A percentile compares a stretch with the other conserved stretches of the same genome.
Conservation (phyloP, 768 basidiomycete species). For the Neoboletus magnificus region DNA sequence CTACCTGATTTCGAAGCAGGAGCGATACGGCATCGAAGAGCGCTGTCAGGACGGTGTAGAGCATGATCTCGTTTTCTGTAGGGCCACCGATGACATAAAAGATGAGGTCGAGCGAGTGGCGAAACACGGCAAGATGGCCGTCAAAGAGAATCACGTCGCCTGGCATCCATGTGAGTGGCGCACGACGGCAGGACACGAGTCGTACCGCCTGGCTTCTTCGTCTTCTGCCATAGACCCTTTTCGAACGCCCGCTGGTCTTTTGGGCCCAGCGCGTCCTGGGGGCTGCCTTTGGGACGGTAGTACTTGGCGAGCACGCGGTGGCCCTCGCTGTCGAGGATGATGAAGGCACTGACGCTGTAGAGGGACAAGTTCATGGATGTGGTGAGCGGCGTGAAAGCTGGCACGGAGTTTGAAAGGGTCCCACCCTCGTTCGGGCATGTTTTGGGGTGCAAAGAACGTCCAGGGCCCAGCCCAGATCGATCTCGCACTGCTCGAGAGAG, state of each 20-base stretch:
- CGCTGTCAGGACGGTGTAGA: slow-evolving; percentile 77
- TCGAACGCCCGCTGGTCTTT: slow-evolving; percentile 97
- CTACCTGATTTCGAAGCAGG: slow-evolving; percentile 86
- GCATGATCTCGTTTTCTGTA: slow-evolving; percentile 94
- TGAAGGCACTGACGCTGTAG: slow-evolving; percentile 81
- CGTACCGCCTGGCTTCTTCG: slow-evolving; percentile 88
- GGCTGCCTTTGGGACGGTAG: slow-evolving; percentile 66
- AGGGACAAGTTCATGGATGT: slow-evolving; percentile 69
- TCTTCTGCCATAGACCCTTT: slow-evolving; percentile 94
- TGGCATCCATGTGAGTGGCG: slow-evolving; percentile 24
- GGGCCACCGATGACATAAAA: slow-evolving; percentile 90
- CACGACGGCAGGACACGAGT: slow-evolving; percentile 1
- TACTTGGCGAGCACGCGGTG: slow-evolving; percentile 95
- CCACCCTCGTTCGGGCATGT: slow-evolving; percentile 9
- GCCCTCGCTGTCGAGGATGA: slow-evolving; percentile 94
- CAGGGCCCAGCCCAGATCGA: slow-evolving; percentile 13
- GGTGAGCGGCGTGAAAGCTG: not conserved
- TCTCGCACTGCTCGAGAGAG: not conserved
- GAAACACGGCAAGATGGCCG: slow-evolving; percentile 88
- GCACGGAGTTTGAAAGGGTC: slow-evolving; percentile 29
- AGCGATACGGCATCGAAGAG: slow-evolving; percentile 84
- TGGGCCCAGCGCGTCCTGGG: slow-evolving; percentile 39
- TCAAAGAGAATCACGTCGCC: slow-evolving; percentile 95
- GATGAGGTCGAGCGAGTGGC: slow-evolving; percentile 92
- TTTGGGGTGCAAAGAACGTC: slow-evolving; percentile 15